Evolutionary conservation across 352 stramenopile genomes (phyloP).

Genomic region (Phytophthora parvispora): DNA sequence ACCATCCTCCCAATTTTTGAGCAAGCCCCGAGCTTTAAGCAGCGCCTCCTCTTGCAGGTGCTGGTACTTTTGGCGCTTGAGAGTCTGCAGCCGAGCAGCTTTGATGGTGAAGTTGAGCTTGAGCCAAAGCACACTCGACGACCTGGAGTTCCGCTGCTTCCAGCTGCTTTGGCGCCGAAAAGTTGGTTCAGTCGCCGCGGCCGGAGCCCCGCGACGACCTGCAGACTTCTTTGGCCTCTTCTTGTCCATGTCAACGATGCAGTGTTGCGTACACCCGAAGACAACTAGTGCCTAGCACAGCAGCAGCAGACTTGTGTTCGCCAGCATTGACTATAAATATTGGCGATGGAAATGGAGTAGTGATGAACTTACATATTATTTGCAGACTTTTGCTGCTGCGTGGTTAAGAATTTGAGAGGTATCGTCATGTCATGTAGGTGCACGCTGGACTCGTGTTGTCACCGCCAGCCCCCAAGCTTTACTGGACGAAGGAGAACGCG

Average conservation of each 20-base stretch:
- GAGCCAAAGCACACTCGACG: slow-evolving; percentile 65
- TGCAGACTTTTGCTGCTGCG: not conserved
- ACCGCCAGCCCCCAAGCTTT: not conserved
- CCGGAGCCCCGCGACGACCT: not conserved
- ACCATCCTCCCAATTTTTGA: slow-evolving; percentile 76
- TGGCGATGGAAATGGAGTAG: slow-evolving; percentile 3
- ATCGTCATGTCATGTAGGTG: not conserved
- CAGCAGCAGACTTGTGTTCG: not conserved
- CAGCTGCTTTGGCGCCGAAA: slow-evolving; percentile 14
- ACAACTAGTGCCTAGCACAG: not conserved
- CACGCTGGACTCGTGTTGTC: not conserved
- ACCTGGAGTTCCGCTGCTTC: slow-evolving; percentile 47
- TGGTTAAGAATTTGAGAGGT: slow-evolving; percentile 6
- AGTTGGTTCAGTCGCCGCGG: slow-evolving; percentile 4
- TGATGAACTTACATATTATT: slow-evolving; percentile 27
- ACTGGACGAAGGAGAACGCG: slow-evolving; percentile 45
- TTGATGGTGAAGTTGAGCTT: slow-evolving; percentile 86
- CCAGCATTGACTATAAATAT: slow-evolving; percentile 32
- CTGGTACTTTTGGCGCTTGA: slow-evolving; percentile 82
- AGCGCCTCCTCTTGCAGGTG: slow-evolving; percentile 77
- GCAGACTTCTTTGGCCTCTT: slow-evolving; percentile 24
- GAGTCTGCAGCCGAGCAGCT: slow-evolving; percentile 59
- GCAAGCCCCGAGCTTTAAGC: slow-evolving; percentile 62
- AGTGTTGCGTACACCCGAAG: not conserved
- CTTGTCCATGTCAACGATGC: slow-evolving; percentile 4